Conservation (phyloP, 2,329 filamentous ascomycete genomes). For the Fusarium sp. region DNA sequence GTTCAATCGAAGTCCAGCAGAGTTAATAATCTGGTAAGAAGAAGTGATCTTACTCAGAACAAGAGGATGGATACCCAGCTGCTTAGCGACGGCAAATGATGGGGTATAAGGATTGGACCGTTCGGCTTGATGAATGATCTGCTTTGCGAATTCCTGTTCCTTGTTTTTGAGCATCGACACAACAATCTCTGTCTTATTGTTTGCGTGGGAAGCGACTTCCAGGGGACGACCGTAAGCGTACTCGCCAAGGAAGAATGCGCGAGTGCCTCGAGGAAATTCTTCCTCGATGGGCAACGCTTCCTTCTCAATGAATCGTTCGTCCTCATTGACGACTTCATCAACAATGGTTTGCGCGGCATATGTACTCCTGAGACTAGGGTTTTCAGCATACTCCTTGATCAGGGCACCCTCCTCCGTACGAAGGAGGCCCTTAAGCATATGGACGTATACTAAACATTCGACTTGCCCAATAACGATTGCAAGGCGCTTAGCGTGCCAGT, state of each 20-base stretch:
- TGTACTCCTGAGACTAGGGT: conserved; percentile 86
- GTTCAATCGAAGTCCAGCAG: conserved; percentile 86
- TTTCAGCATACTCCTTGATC: conserved; percentile 90
- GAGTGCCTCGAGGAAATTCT: conserved; percentile 85
- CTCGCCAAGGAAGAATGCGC: conserved; percentile 93
- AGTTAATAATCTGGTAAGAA: conserved; percentile 82
- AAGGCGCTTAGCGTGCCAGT: conserved; percentile 88
- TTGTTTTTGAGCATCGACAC: conserved; percentile 77
- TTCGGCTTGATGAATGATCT: conserved; percentile 78
- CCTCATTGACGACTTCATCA: conserved; percentile 88
- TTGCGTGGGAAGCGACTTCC: conserved; percentile 79
- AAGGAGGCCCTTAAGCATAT: conserved; percentile 89
- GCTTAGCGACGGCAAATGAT: conserved; percentile 87
- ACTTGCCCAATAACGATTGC: conserved; percentile 88
- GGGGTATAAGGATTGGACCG: conserved; percentile 80
- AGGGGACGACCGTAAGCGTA: conserved; percentile 91
- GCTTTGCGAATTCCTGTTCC: conserved; percentile 83
- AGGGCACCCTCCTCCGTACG: conserved; percentile 93
- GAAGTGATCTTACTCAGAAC: conserved; percentile 96
- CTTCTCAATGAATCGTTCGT: conserved; percentile 92
- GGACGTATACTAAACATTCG: conserved; percentile 89
- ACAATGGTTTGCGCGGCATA: conserved; percentile 94
- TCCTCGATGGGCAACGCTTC: conserved; percentile 88
- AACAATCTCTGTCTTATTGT: conserved; percentile 81
- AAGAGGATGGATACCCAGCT: conserved; percentile 83